phyloP scores from a whole-genome alignment of 768 basidiomycete genomes.

The Boletus reticuloceps region DNA sequence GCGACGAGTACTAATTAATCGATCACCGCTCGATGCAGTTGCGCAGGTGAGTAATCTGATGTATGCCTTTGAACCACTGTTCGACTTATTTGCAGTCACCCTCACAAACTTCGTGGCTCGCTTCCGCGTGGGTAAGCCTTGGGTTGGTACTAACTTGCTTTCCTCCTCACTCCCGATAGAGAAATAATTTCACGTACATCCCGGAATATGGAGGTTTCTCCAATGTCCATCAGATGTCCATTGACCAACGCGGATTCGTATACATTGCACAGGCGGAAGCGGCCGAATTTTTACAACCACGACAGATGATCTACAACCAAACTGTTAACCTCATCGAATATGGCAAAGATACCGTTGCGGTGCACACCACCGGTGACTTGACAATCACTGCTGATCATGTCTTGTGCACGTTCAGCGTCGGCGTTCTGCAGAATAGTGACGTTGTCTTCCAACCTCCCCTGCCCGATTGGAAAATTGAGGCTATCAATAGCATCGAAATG shows the following conservation, averaged over 20 bases:
- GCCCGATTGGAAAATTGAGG: neutral
- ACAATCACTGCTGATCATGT: neutral
- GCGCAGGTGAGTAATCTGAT: slow-evolving; percentile 21
- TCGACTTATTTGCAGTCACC: slow-evolving; percentile 49
- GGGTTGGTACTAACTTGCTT: neutral
- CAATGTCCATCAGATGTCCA: slow-evolving; percentile 47
- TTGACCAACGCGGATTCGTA: slow-evolving; percentile 64
- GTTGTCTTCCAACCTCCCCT: neutral
- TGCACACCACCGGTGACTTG: slow-evolving; percentile 39
- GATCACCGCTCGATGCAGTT: slow-evolving; percentile 6
- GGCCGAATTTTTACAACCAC: slow-evolving; percentile 44
- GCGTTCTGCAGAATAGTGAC: neutral
- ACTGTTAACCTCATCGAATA: slow-evolving; percentile 49
- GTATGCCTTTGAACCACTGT: neutral
- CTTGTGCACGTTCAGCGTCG: neutral
- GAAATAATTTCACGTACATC: slow-evolving; percentile 59
- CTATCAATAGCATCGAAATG: neutral
- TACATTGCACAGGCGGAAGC: slow-evolving; percentile 56
- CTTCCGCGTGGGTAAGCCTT: slow-evolving; percentile 54
- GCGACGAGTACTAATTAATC: neutral
- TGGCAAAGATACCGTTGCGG: slow-evolving; percentile 43
- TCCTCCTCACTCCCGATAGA: slow-evolving; percentile 32
- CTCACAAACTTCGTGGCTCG: slow-evolving; percentile 60
- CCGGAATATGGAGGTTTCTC: slow-evolving; percentile 57
- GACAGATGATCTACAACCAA: slow-evolving; percentile 48